Conservation (phyloP, 371 early-diverging fungal genomes). For the Actinomortierella wolfii region DNA sequence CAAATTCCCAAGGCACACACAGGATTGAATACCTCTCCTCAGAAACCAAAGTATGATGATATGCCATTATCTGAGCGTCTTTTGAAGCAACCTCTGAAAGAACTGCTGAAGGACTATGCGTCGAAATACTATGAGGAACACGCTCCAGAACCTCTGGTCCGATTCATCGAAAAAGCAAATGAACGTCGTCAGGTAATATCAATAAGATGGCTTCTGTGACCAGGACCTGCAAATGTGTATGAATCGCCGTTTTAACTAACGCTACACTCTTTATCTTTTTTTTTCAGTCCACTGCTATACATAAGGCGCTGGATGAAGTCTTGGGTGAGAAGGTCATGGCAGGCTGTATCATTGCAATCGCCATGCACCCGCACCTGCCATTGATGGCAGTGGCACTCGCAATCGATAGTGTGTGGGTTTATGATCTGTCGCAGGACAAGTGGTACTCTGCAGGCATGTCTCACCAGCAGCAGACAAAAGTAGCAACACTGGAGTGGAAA, state of each 20-base stretch:
- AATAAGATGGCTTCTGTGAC: not conserved
- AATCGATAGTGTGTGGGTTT: slow-evolving; percentile 40
- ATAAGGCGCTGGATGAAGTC: not conserved
- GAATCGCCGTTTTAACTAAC: too few relatives aligned
- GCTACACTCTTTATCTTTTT: too few relatives aligned
- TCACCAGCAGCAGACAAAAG: slow-evolving; percentile 17
- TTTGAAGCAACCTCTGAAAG: too few relatives aligned
- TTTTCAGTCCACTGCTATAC: too few relatives aligned
- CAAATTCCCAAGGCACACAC: slow-evolving; percentile 30
- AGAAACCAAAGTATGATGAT: too few relatives aligned
- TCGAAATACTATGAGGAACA: too few relatives aligned
- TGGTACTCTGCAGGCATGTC: slow-evolving; percentile 42
- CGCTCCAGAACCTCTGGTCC: too few relatives aligned
- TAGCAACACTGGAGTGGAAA: slow-evolving; percentile 35
- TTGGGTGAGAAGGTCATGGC: slow-evolving; percentile 6
- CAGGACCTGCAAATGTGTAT: not conserved
- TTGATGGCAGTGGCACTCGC: slow-evolving; percentile 37
- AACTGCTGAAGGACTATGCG: too few relatives aligned
- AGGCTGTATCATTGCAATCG: slow-evolving; percentile 32
- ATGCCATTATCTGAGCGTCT: too few relatives aligned
- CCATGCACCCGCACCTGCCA: slow-evolving; percentile 39
- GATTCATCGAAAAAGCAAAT: too few relatives aligned
- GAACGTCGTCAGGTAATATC: too few relatives aligned
- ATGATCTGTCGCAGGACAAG: slow-evolving; percentile 33
- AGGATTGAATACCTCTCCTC: too few relatives aligned